Evolutionary conservation across 2,329 filamentous ascomycete genomes (phyloP), one percentile per base, ranked within the genome.

Genomic region (Fusarium sp.): DNA sequence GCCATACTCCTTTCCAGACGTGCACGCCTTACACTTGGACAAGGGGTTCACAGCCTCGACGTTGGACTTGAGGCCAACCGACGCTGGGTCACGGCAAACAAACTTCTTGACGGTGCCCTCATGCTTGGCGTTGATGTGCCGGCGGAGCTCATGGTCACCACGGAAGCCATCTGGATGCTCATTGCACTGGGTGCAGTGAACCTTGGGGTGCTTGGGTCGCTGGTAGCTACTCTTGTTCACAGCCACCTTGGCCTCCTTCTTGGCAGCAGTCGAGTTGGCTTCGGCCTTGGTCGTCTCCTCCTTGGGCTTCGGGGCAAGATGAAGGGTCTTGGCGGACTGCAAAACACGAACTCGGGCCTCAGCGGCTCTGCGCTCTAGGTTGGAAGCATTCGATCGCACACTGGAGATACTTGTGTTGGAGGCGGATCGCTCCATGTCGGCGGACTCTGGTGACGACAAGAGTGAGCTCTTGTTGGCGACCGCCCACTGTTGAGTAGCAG

Each of bases 1-100:
- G 4, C 93, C 93, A 77, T 98, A 98, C 68, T 90, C 89, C 86
- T 98, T 98, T 65, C 88, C 85, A 52, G 88, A 88, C 58, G 88
- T 89, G 82, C 96, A 98, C 57, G 93, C 90, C 83, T 97, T 97
- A 89, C 95, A 98, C 75, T 93, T 93, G 60, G 87, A 86, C 37
- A 98, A 88, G 45, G 95, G 92, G 62, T 83, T 89, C 84, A 88
- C 87, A 82, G 84, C 90, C 80, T 76, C 87, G 77, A 82, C 89
- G 84, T 82, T 74, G 69, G 83, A 81, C 20, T 77, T 73, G 4
- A 86, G 79, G 9, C 86, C 86, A 17, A 77, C 79, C 0, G 78
- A 75, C 12, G 80, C 77, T 1, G 90, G 90, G 72, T 91, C 88
- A 35, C 88, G 84, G 76, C 90, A 92, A 30, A 91, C 83, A 77